phyloP scores from a whole-genome alignment of 257 asterid species.

The Solanum clarkiae region DNA sequence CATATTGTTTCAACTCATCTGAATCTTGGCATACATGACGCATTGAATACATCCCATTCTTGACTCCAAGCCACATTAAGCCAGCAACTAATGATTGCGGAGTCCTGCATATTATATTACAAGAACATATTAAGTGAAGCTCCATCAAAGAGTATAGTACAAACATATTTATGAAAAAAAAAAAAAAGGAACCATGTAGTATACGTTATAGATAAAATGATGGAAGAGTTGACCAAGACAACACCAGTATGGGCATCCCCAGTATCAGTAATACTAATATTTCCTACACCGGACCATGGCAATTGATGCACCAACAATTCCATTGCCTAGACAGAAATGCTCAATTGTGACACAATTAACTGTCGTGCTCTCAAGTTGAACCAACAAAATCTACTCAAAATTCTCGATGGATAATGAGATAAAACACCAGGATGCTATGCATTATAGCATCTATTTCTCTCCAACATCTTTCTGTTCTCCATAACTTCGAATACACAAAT shows the following conservation, averaged over 20 bases:
- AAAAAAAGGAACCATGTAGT: not conserved
- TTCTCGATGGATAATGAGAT: not conserved
- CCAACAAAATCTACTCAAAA: not conserved
- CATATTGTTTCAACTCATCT: conserved; percentile 74
- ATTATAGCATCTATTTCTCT: not conserved
- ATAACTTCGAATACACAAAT: not conserved
- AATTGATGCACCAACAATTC: not conserved
- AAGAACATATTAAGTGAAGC: not conserved
- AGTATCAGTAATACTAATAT: not conserved
- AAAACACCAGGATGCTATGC: not conserved
- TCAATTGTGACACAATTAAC: not conserved
- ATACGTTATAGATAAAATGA: not conserved
- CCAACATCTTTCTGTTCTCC: not conserved
- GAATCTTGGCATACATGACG: conserved; percentile 90
- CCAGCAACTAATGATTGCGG: conserved; percentile 87
- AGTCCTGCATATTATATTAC: conserved; percentile 50
- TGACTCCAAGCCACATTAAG: conserved; percentile 93
- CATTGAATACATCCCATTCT: conserved; percentile 77
- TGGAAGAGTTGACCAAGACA: not conserved
- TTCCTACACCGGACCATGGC: not conserved
- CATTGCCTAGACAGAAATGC: not conserved
- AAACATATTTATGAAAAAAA: not conserved
- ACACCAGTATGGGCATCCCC: not conserved
- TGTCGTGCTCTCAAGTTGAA: not conserved
- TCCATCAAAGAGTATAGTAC: not conserved